phyloP scores from a whole-genome alignment of 2,329 filamentous ascomycete species.

The Ophiocordyceps camponoti-rufipedis region DNA sequence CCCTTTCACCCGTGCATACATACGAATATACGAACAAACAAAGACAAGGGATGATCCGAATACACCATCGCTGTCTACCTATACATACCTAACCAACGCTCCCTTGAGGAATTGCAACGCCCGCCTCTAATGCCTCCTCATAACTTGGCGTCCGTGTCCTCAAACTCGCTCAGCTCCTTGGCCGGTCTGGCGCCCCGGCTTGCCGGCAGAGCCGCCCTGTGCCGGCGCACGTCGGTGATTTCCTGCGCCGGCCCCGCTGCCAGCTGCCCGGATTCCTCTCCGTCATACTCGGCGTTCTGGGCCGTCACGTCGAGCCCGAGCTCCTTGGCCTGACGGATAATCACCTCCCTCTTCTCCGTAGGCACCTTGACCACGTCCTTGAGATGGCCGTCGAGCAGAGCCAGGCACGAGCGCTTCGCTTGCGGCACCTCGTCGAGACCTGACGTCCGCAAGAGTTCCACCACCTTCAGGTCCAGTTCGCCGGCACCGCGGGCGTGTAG shows the following conservation, averaged over 20 bases:
- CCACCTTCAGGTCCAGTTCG: slow-evolving; percentile 26
- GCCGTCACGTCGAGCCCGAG: slow-evolving; percentile 20
- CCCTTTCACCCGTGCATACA: background rate
- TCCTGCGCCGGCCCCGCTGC: slow-evolving; percentile 24
- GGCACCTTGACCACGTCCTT: slow-evolving; percentile 26
- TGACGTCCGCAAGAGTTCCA: slow-evolving; percentile 18
- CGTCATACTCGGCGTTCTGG: slow-evolving; percentile 12
- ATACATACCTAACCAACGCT: background rate
- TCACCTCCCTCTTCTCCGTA: slow-evolving; percentile 27
- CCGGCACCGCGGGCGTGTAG: slow-evolving; percentile 51
- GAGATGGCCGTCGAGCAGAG: slow-evolving; percentile 31
- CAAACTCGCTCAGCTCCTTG: slow-evolving; percentile 64
- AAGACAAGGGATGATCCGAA: no score
- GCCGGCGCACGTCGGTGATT: slow-evolving; percentile 64
- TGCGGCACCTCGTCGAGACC: slow-evolving; percentile 15
- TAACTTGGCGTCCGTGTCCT: slow-evolving; percentile 71
- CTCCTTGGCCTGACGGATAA: slow-evolving; percentile 26
- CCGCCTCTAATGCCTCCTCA: slow-evolving; percentile 14
- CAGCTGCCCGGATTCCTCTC: slow-evolving; percentile 23
- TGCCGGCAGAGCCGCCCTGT: slow-evolving; percentile 57
- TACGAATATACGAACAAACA: background rate
- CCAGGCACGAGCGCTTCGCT: slow-evolving; percentile 29
- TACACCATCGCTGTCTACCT: background rate
- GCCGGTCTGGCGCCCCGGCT: slow-evolving; percentile 57
- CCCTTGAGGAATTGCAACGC: background rate